A percentile compares a stretch with the other conserved stretches of the same genome.
These are phyloP conservation scores for Suillus bovinus DNA, from an alignment of 768 basidiomycete genomes.

Conservation along the genomic window DNA sequence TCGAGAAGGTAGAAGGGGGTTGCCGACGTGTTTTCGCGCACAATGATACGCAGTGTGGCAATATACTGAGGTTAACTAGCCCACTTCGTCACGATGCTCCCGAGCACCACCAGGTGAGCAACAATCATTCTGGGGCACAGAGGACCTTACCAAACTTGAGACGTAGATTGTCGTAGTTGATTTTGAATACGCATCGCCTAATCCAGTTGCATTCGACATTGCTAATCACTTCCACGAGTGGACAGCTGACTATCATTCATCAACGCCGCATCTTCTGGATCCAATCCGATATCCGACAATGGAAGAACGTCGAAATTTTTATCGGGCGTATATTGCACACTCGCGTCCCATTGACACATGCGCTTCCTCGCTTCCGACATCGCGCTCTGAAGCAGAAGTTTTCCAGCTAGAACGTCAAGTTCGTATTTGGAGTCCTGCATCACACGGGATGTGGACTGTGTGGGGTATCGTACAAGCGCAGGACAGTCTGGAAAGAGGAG, in stretches of 20 bases:
- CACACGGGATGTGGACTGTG: slow-evolving; percentile 89
- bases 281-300: slow-evolving; percentile 67
- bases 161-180: slow-evolving; percentile 90
- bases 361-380: slow-evolving; percentile 17
- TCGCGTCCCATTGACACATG: slow-evolving; percentile 28
- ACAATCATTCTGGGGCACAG: slow-evolving; percentile 2
- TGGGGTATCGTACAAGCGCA: slow-evolving; percentile 94
- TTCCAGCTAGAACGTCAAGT: slow-evolving; percentile 76
- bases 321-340: slow-evolving; percentile 75
- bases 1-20: slow-evolving; percentile 57
- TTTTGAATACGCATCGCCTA: slow-evolving; percentile 95
- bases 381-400: slow-evolving; percentile 43
- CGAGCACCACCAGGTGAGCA: slow-evolving; percentile 73
- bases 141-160: slow-evolving; percentile 17
- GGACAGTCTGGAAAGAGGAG: slow-evolving; percentile 63
- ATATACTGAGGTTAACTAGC: slow-evolving; percentile 70
- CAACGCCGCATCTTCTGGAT: slow-evolving; percentile 67
- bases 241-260: slow-evolving; percentile 85
- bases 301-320: slow-evolving; percentile 80
- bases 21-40: slow-evolving; percentile 81
- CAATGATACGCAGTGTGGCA: slow-evolving; percentile 97
- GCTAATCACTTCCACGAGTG: slow-evolving; percentile 98
- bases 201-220: slow-evolving; percentile 93
- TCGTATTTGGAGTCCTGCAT: slow-evolving; percentile 84
- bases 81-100: slow-evolving; percentile 54